These are phyloP conservation scores for Scleromitrula shiraiana DNA, from an alignment of 2,329 filamentous ascomycete genomes.

Conservation along the genomic window DNA sequence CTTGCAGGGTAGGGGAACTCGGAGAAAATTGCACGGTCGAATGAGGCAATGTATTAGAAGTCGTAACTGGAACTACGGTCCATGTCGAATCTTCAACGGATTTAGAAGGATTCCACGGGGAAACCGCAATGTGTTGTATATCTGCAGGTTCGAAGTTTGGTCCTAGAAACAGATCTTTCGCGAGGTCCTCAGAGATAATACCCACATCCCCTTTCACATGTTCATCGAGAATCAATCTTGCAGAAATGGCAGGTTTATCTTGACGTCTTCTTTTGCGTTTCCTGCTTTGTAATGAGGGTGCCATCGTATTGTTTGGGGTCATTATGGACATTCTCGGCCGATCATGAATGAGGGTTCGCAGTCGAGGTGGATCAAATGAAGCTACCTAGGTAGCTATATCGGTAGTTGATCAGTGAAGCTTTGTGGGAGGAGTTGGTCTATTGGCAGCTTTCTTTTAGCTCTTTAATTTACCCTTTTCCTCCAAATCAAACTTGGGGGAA, in stretches of 20 bases:
- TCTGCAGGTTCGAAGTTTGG: slow-evolving; percentile 38
- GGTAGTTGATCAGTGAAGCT: too few species aligned
- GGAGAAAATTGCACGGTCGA: slow-evolving; percentile 76
- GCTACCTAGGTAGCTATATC: background rate
- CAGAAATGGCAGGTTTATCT: slow-evolving; percentile 69
- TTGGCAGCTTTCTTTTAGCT: too few species aligned
- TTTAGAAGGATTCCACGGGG: slow-evolving; percentile 59
- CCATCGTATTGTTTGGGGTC: background rate
- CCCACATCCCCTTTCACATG: slow-evolving; percentile 79
- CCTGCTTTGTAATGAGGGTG: slow-evolving; percentile 13
- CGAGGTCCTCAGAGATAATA: slow-evolving; percentile 78
- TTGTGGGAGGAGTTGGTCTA: too few species aligned
- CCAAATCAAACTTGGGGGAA: too few species aligned
- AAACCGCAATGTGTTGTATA: slow-evolving; percentile 60
- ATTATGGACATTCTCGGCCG: slow-evolving; percentile 1
- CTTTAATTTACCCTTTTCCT: too few species aligned
- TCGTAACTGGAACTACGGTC: slow-evolving; percentile 73
- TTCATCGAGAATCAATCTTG: slow-evolving; percentile 76
- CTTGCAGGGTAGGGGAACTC: slow-evolving; percentile 64
- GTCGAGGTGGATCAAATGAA: background rate
- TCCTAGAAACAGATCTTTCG: slow-evolving; percentile 66
- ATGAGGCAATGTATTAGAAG: slow-evolving; percentile 56
- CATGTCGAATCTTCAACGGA: slow-evolving; percentile 58
- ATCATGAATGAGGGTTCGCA: background rate
- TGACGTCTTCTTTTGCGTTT: slow-evolving; percentile 46